These are phyloP conservation scores for Pinus taeda DNA, from an alignment of 75 land plant genomes.

Conservation along the genomic window DNA sequence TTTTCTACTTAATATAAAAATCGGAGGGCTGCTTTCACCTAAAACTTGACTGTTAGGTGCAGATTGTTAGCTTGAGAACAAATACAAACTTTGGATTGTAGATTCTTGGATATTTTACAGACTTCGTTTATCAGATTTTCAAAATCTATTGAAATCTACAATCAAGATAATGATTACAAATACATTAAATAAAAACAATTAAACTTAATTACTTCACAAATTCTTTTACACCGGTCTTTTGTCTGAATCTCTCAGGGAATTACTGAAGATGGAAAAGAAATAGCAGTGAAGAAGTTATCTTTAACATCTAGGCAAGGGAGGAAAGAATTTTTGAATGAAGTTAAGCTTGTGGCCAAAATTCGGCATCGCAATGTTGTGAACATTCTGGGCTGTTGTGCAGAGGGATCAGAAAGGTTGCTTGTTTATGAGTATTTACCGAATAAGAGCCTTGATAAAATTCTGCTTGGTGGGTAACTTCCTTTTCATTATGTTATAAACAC, in stretches of 20 bases:
- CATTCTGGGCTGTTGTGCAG: not conserved
- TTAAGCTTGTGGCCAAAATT: constrained; percentile 3
- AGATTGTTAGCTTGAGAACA: too few species aligned
- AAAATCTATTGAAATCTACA: too few species aligned
- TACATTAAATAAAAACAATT: too few species aligned
- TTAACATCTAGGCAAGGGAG: not conserved
- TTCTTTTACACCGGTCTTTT: too few species aligned
- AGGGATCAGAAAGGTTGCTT: not conserved
- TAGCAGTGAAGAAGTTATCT: not conserved
- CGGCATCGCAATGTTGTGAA: not conserved
- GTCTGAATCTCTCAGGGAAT: not conserved
- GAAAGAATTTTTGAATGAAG: not conserved
- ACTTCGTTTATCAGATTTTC: too few species aligned
- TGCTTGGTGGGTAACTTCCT: not conserved
- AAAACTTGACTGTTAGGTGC: too few species aligned
- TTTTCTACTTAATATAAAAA: too few species aligned
- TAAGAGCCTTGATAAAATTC: not conserved
- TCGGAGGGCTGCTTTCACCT: too few species aligned
- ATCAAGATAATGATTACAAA: too few species aligned
- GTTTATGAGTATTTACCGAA: not conserved
- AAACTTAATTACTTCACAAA: too few species aligned
- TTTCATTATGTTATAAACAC: not conserved
- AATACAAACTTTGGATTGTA: too few species aligned
- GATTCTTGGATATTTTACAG: too few species aligned
- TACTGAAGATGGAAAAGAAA: not conserved